Conservation (phyloP, 768 basidiomycete species). For the Mycena latifolia region DNA sequence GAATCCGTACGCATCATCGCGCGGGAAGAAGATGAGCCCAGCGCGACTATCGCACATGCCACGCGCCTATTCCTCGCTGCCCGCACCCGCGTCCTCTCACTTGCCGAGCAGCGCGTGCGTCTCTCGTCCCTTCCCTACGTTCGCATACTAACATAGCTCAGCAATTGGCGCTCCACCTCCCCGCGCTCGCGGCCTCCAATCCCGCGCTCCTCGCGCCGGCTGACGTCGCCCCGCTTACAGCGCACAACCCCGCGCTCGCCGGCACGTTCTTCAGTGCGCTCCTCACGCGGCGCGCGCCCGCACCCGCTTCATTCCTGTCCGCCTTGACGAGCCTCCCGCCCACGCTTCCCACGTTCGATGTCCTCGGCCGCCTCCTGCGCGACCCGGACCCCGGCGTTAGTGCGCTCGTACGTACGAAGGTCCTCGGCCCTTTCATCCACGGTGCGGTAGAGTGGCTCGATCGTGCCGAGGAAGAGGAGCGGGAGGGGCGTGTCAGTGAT, state of each 20-base stretch:
- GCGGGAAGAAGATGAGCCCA: slow-evolving; percentile 71
- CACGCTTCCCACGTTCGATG: slow-evolving; percentile 78
- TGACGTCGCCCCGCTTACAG: slow-evolving; percentile 75
- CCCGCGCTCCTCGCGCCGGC: slow-evolving; percentile 70
- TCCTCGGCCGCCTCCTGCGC: slow-evolving; percentile 77
- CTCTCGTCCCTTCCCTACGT: not conserved
- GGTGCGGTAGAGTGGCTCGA: too few relatives aligned
- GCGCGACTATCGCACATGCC: too few relatives aligned
- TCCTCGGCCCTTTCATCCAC: slow-evolving; percentile 58
- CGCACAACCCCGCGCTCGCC: slow-evolving; percentile 77
- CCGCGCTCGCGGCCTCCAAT: slow-evolving; percentile 61
- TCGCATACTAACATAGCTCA: slow-evolving; percentile 37
- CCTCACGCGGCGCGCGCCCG: not conserved
- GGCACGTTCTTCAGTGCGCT: slow-evolving; percentile 29
- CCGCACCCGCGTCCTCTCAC: slow-evolving; percentile 77
- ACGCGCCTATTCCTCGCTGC: slow-evolving; percentile 80
- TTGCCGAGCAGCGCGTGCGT: slow-evolving; percentile 79
- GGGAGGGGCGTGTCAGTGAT: too few relatives aligned
- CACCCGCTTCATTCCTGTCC: not conserved
- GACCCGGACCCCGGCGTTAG: slow-evolving; percentile 60
- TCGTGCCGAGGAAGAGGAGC: too few relatives aligned
- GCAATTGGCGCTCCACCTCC: slow-evolving; percentile 65
- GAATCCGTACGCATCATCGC: too few relatives aligned
- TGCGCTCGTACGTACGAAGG: slow-evolving; percentile 72
- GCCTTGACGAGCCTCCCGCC: slow-evolving; percentile 75